phyloP scores from a whole-genome alignment of 495 filamentous ascomycete genomes.

The Articulospora tetracladia region DNA sequence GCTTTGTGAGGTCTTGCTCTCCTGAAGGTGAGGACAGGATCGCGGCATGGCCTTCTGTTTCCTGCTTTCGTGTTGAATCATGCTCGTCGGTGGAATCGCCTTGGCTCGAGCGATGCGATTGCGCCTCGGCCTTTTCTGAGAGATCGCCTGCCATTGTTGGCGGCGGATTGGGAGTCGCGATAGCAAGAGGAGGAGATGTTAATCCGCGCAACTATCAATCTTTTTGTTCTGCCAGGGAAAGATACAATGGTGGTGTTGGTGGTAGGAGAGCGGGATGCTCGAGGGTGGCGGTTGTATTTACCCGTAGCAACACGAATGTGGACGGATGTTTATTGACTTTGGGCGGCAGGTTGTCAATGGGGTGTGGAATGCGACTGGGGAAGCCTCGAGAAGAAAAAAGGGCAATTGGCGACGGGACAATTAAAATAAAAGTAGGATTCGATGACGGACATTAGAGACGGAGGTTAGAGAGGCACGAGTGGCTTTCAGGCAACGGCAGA shows the following conservation, averaged over 20 bases:
- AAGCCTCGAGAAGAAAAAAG: too few relatives aligned
- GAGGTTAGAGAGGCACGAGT: too few relatives aligned
- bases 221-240: neutral
- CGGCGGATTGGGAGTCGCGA: slow-evolving; percentile 3
- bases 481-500: too few relatives aligned
- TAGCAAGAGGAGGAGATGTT: too few relatives aligned
- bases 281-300: neutral
- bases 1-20: slow-evolving; percentile 32
- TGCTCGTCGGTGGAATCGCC: slow-evolving; percentile 22
- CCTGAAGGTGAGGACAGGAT: neutral
- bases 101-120: slow-evolving; percentile 12
- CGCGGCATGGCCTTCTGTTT: slow-evolving; percentile 2
- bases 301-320: neutral
- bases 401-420: too few relatives aligned
- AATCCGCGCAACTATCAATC: too few relatives aligned
- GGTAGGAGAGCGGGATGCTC: neutral
- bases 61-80: slow-evolving; percentile 14
- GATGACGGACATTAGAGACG: too few relatives aligned
- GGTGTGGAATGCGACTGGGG: too few relatives aligned
- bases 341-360: neutral
- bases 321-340: neutral
- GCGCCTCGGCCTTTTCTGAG: slow-evolving; percentile 21
- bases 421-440: too few relatives aligned
- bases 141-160: slow-evolving; percentile 25
- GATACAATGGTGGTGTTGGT: neutral